Evolutionary conservation across 2,329 filamentous ascomycete species (phyloP).

Genomic region (Didymella pinodella): DNA sequence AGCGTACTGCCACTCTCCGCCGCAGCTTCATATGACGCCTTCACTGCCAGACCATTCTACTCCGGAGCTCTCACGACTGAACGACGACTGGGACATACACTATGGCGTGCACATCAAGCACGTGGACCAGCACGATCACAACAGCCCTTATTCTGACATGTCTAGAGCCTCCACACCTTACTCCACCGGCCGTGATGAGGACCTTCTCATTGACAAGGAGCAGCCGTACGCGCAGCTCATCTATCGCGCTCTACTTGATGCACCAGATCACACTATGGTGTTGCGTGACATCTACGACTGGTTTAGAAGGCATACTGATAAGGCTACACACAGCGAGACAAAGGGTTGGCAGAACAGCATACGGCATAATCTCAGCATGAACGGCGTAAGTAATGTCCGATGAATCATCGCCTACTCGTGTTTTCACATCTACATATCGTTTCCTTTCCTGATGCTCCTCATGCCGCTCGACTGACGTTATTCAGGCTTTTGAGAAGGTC

Average conservation of each 20-base stretch:
- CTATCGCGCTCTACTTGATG: conserved; percentile 74
- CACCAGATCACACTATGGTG: conserved; percentile 72
- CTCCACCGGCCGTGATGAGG: conserved; percentile 26
- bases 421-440: background rate
- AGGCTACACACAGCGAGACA: conserved; percentile 65
- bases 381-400: conserved; percentile 68
- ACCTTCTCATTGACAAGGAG: conserved; percentile 51
- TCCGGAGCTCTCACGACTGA: conserved; percentile 34
- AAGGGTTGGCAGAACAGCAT: conserved; percentile 95
- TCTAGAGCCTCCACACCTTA: conserved; percentile 36
- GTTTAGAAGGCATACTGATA: conserved; percentile 83
- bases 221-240: conserved; percentile 86
- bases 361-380: conserved; percentile 95
- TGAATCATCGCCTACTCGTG: background rate
- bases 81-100: conserved; percentile 36
- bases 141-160: conserved; percentile 33
- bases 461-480: conserved; percentile 22
- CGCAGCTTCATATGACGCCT: conserved; percentile 29
- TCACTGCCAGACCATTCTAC: conserved; percentile 32
- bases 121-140: conserved; percentile 30
- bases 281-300: conserved; percentile 90
- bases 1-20: conserved; percentile 44
- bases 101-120: conserved; percentile 27
- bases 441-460: background rate
- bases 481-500: conserved; percentile 65